Evolutionary conservation across 345 rosid genomes (phyloP).

Genomic region (Stellera chamaejasme): DNA sequence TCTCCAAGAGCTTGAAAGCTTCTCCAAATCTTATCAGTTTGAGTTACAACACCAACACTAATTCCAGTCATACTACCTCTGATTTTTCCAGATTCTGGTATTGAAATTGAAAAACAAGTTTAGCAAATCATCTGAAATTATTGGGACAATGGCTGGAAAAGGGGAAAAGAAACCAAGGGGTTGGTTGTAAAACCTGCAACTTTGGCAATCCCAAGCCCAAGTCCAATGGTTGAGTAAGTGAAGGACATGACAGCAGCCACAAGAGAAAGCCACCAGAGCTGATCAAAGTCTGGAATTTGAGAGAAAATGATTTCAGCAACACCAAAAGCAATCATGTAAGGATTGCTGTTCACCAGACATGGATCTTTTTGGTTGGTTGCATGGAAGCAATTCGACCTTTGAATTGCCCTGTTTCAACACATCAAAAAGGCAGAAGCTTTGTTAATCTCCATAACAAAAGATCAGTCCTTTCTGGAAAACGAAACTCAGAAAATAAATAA

Average conservation of each 20-base stretch:
- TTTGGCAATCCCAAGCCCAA: slow-evolving; percentile 71
- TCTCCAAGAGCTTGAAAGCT: slow-evolving; percentile 91
- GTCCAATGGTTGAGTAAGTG: slow-evolving; percentile 87
- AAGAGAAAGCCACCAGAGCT: slow-evolving; percentile 85
- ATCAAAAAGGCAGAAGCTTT: not conserved
- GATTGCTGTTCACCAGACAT: slow-evolving; percentile 36
- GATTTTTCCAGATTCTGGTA: slow-evolving; percentile 32
- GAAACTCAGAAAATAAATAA: not conserved
- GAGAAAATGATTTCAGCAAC: slow-evolving; percentile 37
- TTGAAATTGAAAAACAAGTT: slow-evolving; percentile 4
- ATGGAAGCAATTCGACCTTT: slow-evolving; percentile 51
- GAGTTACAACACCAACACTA: slow-evolving; percentile 42
- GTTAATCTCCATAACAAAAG: not conserved
- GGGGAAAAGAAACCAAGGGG: not conserved
- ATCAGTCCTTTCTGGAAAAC: not conserved
- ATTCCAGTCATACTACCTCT: slow-evolving; percentile 76
- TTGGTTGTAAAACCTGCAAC: slow-evolving; percentile 32
- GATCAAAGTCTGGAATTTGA: slow-evolving; percentile 73
- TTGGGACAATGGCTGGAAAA: too few relatives aligned
- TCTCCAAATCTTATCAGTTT: slow-evolving; percentile 65
- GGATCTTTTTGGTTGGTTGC: slow-evolving; percentile 25
- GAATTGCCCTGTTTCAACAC: slow-evolving; percentile 38
- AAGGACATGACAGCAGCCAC: slow-evolving; percentile 94
- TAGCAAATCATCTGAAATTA: not conserved
- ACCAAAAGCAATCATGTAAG: slow-evolving; percentile 64